These are phyloP conservation scores for Paecilomyces formosus DNA, from an alignment of 2,329 filamentous ascomycete genomes.

Conservation along the genomic window DNA sequence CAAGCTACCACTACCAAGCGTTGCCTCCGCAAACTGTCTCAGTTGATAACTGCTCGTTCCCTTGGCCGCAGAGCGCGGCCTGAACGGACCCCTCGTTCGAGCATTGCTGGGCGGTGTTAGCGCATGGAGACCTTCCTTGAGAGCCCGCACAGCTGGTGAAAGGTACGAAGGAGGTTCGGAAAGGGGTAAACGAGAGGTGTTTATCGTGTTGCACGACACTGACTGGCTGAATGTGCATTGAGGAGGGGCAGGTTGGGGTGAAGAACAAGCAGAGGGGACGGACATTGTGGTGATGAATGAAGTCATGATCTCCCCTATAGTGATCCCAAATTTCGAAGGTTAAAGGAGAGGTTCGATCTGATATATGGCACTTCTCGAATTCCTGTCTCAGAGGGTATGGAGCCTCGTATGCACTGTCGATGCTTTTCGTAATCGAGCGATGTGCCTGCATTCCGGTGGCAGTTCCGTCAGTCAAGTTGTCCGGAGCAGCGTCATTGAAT, in stretches of 20 bases:
- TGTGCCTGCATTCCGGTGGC: neutral
- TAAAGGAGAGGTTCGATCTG: neutral
- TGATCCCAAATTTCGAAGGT: neutral
- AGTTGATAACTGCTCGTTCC: slow-evolving; percentile 89
- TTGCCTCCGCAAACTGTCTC: slow-evolving; percentile 96
- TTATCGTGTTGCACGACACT: slow-evolving; percentile 22
- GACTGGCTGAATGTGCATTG: slow-evolving; percentile 17
- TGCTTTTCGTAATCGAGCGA: neutral
- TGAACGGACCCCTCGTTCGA: slow-evolving; percentile 83
- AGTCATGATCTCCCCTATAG: slow-evolving; percentile 47
- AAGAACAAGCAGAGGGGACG: slow-evolving; percentile 40
- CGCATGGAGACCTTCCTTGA: slow-evolving; percentile 32
- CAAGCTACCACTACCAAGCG: slow-evolving; percentile 86
- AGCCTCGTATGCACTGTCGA: neutral
- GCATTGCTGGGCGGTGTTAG: slow-evolving; percentile 60
- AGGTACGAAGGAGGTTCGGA: slow-evolving; percentile 27
- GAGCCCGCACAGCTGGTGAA: slow-evolving; percentile 25
- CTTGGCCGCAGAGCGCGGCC: slow-evolving; percentile 74
- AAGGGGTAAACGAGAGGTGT: slow-evolving; percentile 19
- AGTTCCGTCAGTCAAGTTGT: neutral
- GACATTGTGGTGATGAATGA: slow-evolving; percentile 78
- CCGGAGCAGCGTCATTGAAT: neutral
- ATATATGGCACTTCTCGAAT: neutral
- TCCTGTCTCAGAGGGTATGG: neutral
- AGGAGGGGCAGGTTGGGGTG: slow-evolving; percentile 15